Base-by-base conservation (phyloP, 176 grass and related monocot species). In the Olyra latifolia region DNA sequence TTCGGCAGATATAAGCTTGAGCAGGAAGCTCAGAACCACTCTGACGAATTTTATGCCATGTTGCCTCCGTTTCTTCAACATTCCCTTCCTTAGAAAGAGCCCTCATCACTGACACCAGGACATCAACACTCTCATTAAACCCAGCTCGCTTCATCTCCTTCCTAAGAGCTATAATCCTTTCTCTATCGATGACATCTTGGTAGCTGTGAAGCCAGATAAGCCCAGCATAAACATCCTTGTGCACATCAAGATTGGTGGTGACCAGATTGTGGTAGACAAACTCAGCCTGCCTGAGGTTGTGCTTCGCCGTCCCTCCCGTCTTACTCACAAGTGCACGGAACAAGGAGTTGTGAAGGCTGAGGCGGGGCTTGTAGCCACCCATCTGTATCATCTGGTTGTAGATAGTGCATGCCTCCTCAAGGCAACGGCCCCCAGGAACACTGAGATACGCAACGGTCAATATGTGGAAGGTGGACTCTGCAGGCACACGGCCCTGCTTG, bases 201-300 rank as follows among this genome's bases (percentile, higher is more conserved):
- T 95, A 99, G 80, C 96, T 99, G 67, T 95, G 96, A 50, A 99
- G 86, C 96, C 96, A 99, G 68, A 99, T 91, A 42, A 99, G 90
- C 16, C 96, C 96, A 29, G 78, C 84, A 82, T 91, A 91, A 30
- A 95, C 76, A 77, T 99, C 92, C 88, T 87, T 89, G 84, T 77
- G 86, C 63, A 95, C 76, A 8, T 81, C 66, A 76, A 95, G 77
- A 77, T 94, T 82, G 62, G 81, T 83, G 30, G 96, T 91, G 29
- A 88, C 88, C 39, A 99, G 67, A 89, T 99, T 95, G 67, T 99
- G 92, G 80, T 89, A 89, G 41, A 99, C 55, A 78, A 95, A 91
- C 40, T 99, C 96, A 64, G 92, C 96, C 80, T 99, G 96, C 57
- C 71, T 93, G 52, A 99, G 82, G 80, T 99, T 89, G 80, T 89